Conservation (phyloP, 257 asterid genomes). For the Solanum lignicaule region DNA sequence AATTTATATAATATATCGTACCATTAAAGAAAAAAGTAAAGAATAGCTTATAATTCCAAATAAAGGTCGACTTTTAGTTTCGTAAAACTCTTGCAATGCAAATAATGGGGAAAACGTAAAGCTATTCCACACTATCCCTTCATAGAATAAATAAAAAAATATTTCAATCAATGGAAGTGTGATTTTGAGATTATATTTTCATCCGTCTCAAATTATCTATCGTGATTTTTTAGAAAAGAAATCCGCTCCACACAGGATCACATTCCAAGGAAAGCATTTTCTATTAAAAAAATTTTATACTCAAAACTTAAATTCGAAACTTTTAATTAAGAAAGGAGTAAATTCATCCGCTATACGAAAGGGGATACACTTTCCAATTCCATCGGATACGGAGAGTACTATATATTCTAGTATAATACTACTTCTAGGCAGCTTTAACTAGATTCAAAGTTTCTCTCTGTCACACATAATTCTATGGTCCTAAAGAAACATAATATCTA, state of each 20-base stretch:
- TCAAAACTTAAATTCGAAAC: no score
- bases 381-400: not conserved
- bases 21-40: not conserved
- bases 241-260: accelerated
- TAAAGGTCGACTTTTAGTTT: not conserved
- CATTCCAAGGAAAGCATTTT: accelerated
- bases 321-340: accelerated
- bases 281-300: no score
- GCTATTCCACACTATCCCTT: not conserved
- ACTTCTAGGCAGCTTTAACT: not conserved
- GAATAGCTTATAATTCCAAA: not conserved
- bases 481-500: not conserved
- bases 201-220: not conserved
- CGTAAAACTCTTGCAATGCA: not conserved
- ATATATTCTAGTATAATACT: not conserved
- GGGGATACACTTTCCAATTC: not conserved
- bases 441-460: not conserved
- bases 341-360: not conserved
- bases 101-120: not conserved
- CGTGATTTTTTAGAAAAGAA: accelerated
- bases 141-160: not conserved
- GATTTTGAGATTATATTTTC: accelerated
- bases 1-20: not conserved
- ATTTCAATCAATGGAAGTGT: not conserved
- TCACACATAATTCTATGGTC: not conserved